Evolutionary conservation across 768 basidiomycete genomes (phyloP).

Genomic region (Pholiota conissans): DNA sequence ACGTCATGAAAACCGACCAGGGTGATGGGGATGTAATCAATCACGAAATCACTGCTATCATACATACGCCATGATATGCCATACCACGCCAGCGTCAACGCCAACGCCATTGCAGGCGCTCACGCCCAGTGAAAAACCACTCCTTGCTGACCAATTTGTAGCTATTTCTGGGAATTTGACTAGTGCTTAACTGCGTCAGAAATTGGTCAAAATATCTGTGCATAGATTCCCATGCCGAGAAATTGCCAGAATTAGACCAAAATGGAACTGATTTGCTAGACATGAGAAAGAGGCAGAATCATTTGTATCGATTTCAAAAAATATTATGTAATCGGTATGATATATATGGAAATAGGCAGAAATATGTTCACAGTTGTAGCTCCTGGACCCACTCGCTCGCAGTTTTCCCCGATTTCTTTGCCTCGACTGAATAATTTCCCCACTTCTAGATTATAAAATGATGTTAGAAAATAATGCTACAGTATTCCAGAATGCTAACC

Average conservation of each 20-base stretch:
- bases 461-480: not conserved
- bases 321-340: slow-evolving; percentile 1
- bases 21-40: not conserved
- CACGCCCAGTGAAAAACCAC: slow-evolving; percentile 6
- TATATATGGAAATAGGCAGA: slow-evolving; percentile 2
- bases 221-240: not conserved
- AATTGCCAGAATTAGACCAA: not conserved
- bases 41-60: too few species aligned
- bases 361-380: not conserved
- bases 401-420: slow-evolving; percentile 4
- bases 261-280: too few species aligned
- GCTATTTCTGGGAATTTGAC: slow-evolving; percentile 2
- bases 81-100: too few species aligned
- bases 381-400: not conserved
- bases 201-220: slow-evolving; percentile 3
- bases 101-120: too few species aligned
- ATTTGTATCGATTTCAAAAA: slow-evolving; percentile 2
- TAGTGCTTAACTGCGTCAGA: not conserved
- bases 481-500: slow-evolving; percentile 5
- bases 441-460: not conserved
- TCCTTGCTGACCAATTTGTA: not conserved
- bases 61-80: too few species aligned
- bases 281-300: not conserved
- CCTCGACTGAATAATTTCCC: slow-evolving; percentile 4
- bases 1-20: too few species aligned